Conservation (phyloP, 2,329 filamentous ascomycete genomes). For the Arthrinium phaeospermum region DNA sequence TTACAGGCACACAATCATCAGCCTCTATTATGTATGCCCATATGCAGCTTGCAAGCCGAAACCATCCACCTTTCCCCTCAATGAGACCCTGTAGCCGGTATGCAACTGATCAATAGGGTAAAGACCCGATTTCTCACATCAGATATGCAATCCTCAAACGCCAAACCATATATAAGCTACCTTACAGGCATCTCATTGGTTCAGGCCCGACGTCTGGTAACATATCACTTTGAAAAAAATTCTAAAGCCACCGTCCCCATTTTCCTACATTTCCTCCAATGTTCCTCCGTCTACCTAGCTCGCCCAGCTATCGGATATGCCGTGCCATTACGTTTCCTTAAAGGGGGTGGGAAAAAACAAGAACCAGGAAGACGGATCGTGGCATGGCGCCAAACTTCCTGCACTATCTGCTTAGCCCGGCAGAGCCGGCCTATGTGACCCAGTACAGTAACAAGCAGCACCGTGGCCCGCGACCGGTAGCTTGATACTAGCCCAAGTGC, state of each 20-base stretch:
- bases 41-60: not conserved
- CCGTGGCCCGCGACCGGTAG: not conserved
- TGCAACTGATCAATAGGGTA: not conserved
- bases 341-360: not conserved
- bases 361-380: constrained; percentile 9
- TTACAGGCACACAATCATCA: not conserved
- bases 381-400: constrained; percentile 3
- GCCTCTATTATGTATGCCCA: not conserved
- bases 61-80: not conserved
- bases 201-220: not conserved
- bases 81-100: not conserved
- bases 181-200: not conserved
- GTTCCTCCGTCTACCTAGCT: not conserved
- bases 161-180: not conserved
- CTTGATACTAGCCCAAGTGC: not conserved
- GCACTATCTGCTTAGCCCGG: not conserved
- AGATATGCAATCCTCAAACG: not conserved
- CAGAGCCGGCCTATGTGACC: not conserved
- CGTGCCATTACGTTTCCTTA: not conserved
- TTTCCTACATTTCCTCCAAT: not conserved
- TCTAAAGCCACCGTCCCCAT: not conserved
- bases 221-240: not conserved
- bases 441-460: not conserved
- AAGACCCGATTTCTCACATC: not conserved
- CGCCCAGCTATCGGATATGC: constrained; percentile 8